phyloP scores from a whole-genome alignment of 176 grass and related monocot species.

The Eleusine coracana region DNA sequence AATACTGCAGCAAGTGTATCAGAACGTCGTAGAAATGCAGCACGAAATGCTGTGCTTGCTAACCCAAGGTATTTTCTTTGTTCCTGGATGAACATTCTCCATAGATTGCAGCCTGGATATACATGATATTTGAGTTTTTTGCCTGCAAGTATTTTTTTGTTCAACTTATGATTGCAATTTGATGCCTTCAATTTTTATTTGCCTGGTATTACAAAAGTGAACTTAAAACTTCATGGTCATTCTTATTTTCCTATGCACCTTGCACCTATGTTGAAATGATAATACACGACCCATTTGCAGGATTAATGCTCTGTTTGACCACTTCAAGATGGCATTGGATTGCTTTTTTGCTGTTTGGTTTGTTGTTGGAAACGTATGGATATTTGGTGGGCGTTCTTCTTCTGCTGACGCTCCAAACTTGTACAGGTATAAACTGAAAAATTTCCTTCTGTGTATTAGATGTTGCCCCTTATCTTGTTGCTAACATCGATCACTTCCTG shows the following conservation, averaged over 20 bases:
- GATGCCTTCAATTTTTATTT: background rate
- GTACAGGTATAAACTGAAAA: conserved; percentile 66
- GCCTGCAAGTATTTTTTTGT: background rate
- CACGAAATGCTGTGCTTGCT: conserved; percentile 64
- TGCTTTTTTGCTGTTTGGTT: conserved; percentile 99
- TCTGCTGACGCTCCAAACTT: conserved; percentile 77
- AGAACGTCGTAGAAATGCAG: conserved; percentile 49
- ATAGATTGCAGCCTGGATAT: background rate
- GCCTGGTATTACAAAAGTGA: background rate
- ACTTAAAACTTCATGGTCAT: background rate
- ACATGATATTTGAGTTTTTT: background rate
- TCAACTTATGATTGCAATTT: background rate
- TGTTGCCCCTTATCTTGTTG: background rate
- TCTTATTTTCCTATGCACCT: conserved; percentile 27
- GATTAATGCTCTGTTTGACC: conserved; percentile 91
- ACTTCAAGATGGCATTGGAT: conserved; percentile 99
- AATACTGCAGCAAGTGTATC: conserved; percentile 49
- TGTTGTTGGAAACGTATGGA: conserved; percentile 97
- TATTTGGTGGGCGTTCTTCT: conserved; percentile 81
- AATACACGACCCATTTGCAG: conserved; percentile 40
- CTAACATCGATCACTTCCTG: conserved; percentile 31
- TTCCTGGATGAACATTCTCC: background rate
- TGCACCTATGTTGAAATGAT: conserved; percentile 7
- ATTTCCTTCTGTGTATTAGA: background rate
- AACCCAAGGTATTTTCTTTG: conserved; percentile 68